A percentile compares a stretch with the other conserved stretches of the same genome.
These are phyloP conservation scores for Asclepias syriaca DNA, from an alignment of 257 asterid genomes.

Conservation along the genomic window DNA sequence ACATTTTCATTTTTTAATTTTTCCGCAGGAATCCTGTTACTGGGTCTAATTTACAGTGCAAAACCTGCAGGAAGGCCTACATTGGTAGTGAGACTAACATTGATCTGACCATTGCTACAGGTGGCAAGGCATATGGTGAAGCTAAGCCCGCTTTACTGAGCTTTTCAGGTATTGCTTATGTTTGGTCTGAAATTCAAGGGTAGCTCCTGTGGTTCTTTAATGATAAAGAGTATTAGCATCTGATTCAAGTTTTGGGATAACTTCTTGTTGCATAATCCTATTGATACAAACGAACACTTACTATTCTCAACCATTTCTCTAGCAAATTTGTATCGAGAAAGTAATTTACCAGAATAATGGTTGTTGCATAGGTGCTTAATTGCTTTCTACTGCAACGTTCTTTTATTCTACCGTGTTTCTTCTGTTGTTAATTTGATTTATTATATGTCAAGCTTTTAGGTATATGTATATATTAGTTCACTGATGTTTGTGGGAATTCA, in stretches of 20 bases:
- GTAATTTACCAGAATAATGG: background rate
- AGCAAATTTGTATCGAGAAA: background rate
- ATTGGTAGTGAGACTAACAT: conserved; percentile 52
- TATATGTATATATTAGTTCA: background rate
- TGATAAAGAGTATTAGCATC: no score
- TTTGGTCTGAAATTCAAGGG: background rate
- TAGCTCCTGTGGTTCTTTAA: background rate
- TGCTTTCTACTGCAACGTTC: background rate
- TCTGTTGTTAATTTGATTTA: background rate
- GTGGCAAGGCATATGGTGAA: conserved; percentile 62
- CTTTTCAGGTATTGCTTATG: conserved; percentile 50
- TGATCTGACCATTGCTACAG: conserved; percentile 58
- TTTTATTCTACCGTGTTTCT: background rate
- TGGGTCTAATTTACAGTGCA: conserved; percentile 46
- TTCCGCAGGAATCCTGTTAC: conserved; percentile 48
- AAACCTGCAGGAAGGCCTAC: conserved; percentile 58
- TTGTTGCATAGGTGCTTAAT: background rate
- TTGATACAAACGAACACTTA: background rate
- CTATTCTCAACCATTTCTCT: background rate
- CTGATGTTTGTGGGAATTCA: conserved; percentile 1
- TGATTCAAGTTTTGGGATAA: background rate
- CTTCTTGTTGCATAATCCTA: background rate
- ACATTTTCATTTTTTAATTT: conserved; percentile 8
- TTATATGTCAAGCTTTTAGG: background rate
- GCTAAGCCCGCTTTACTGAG: conserved; percentile 62